Percentiles rank a stretch among this genome's conserved stretches.
These are phyloP conservation scores for Didymella glomerata DNA, from an alignment of 2,329 filamentous ascomycete genomes.

Conservation along the genomic window DNA sequence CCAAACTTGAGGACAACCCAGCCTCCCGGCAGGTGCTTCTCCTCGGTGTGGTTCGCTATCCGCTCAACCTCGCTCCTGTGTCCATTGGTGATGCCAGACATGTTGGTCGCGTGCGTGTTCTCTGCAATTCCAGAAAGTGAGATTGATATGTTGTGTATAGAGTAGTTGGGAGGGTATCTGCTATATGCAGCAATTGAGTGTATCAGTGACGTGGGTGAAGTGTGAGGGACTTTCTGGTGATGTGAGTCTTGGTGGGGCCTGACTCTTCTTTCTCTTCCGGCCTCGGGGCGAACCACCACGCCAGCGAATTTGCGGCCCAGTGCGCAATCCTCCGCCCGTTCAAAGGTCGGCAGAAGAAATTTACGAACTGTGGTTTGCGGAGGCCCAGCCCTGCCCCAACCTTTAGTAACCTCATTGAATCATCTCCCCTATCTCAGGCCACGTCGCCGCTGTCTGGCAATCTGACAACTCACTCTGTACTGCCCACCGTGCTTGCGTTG, in stretches of 20 bases:
- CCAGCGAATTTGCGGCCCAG: conserved; percentile 17
- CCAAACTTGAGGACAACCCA: conserved; percentile 97
- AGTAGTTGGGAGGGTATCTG: not conserved
- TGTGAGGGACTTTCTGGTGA: conserved; percentile 13
- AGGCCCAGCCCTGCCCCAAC: not conserved
- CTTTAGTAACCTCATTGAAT: conserved; percentile 8
- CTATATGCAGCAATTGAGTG: conserved; percentile 13
- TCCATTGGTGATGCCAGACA: conserved; percentile 44
- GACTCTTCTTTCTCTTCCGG: conserved; percentile 20
- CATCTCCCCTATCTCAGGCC: not conserved
- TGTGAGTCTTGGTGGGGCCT: conserved; percentile 21
- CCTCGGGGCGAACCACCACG: conserved; percentile 19
- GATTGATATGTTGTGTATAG: not conserved
- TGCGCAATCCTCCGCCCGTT: conserved; percentile 7
- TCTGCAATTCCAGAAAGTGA: not conserved
- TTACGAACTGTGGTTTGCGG: conserved; percentile 16
- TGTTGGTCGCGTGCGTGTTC: conserved; percentile 22
- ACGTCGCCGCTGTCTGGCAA: not conserved
- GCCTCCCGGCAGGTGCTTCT: conserved; percentile 60
- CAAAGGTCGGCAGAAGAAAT: conserved; percentile 19
- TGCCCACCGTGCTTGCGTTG: not conserved
- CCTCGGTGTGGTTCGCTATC: conserved; percentile 53
- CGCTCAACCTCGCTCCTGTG: conserved; percentile 46
- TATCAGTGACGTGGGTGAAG: conserved; percentile 15
- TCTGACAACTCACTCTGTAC: not conserved